phyloP scores from a whole-genome alignment of 225 moss, liverwort and hornwort genomes.

The Pseudisothecium myosuroides region DNA sequence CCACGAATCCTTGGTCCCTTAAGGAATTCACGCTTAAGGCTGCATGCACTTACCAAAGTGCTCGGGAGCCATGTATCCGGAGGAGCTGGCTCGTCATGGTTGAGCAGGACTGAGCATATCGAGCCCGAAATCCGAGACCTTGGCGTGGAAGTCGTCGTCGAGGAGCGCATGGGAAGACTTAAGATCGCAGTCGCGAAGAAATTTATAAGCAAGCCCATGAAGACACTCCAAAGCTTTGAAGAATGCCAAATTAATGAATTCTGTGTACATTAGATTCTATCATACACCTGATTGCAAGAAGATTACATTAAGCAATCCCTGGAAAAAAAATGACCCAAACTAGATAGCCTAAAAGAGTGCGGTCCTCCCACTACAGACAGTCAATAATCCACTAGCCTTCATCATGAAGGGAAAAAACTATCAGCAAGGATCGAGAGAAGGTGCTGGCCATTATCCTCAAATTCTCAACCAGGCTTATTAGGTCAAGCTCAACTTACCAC shows the following conservation, averaged over 20 bases:
- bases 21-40: neutral
- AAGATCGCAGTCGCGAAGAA: neutral
- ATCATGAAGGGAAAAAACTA: neutral
- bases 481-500: neutral
- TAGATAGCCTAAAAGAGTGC: neutral
- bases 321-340: neutral
- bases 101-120: neutral
- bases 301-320: neutral
- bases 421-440: neutral
- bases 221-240: neutral
- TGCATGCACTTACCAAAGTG: conserved; percentile 4
- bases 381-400: neutral
- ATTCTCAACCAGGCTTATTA: neutral
- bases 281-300: neutral
- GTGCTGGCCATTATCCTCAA: neutral
- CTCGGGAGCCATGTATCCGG: conserved; percentile 19
- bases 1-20: neutral
- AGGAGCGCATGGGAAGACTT: conserved; percentile 26
- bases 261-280: neutral
- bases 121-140: conserved; percentile 9
- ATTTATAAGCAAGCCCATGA: neutral
- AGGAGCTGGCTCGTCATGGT: neutral
- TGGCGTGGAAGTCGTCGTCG: conserved; percentile 21
- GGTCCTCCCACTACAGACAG: neutral
- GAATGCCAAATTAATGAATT: neutral